Evolutionary conservation across 306 rosid genomes (phyloP).

Genomic region (barrel medic (Medicago truncatula)): DNA sequence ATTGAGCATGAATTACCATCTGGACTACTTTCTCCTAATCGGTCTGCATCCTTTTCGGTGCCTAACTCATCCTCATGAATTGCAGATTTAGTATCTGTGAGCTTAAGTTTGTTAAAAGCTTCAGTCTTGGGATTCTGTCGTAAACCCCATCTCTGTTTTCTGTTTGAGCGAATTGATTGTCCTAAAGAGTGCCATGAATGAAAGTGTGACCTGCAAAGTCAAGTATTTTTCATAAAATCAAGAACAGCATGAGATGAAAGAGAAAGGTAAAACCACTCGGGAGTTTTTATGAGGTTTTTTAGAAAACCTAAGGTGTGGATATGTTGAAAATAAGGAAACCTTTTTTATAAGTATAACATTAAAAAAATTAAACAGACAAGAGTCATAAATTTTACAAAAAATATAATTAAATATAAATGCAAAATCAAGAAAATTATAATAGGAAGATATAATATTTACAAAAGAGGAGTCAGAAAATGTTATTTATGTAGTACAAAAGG

Average conservation of each 20-base stretch:
- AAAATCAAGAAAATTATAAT: neutral
- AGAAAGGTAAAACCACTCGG: neutral
- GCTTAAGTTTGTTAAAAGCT: conserved; percentile 75
- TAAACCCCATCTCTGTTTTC: conserved; percentile 75
- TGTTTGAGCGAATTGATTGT: conserved; percentile 60
- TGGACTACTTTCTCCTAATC: conserved; percentile 53
- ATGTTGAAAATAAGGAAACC: neutral
- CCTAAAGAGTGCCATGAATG: conserved; percentile 71
- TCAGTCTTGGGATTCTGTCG: conserved; percentile 76
- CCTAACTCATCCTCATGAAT: conserved; percentile 59
- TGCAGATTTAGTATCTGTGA: conserved; percentile 57
- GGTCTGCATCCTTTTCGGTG: conserved; percentile 61
- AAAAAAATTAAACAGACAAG: neutral
- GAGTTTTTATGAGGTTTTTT: neutral
- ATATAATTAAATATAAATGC: neutral
- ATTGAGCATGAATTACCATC: conserved; percentile 50
- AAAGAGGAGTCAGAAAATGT: neutral
- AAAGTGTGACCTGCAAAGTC: conserved; percentile 67
- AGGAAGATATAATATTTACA: neutral
- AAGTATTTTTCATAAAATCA: conserved; percentile 26
- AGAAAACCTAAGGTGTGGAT: neutral
- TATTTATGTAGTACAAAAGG: neutral
- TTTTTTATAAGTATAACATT: neutral
- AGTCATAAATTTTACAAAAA: no score
- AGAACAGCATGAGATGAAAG: conserved; percentile 9